phyloP scores from a whole-genome alignment of 345 rosid genomes.

The Aethionema arabicum region DNA sequence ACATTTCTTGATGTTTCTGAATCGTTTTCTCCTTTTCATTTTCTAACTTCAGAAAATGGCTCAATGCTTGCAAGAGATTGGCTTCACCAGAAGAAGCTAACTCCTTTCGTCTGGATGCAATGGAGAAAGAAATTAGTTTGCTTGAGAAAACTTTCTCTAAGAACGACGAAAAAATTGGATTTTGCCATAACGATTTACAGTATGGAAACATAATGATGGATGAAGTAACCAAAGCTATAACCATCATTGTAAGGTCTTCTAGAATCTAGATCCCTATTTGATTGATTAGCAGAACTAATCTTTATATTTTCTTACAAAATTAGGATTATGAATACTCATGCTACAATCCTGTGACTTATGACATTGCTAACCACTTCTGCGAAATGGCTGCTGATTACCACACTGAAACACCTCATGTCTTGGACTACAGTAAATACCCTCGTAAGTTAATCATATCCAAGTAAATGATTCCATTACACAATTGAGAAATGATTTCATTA shows the following conservation, averaged over 20 bases:
- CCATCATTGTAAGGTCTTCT: conserved; percentile 70
- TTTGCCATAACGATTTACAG: conserved; percentile 95
- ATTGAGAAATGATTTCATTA: no score
- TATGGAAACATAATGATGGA: conserved; percentile 98
- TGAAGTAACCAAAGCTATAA: conserved; percentile 74
- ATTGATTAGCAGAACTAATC: not conserved
- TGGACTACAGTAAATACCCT: conserved; percentile 83
- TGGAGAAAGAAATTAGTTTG: conserved; percentile 57
- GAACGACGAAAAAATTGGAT: conserved; percentile 49
- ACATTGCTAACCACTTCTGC: conserved; percentile 93
- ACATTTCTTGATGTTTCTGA: not conserved
- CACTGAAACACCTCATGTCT: conserved; percentile 75
- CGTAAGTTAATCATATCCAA: conserved; percentile 42
- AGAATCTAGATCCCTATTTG: not conserved
- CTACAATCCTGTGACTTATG: conserved; percentile 84
- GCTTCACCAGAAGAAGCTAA: conserved; percentile 63
- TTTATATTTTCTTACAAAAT: not conserved
- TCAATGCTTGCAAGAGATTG: conserved; percentile 54
- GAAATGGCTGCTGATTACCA: conserved; percentile 97
- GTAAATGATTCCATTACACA: not conserved
- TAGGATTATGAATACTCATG: conserved; percentile 96
- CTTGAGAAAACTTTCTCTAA: conserved; percentile 56
- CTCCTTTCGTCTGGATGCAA: conserved; percentile 55
- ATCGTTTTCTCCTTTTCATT: not conserved
- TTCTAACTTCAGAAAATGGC: conserved; percentile 61